Evolutionary conservation across 2,329 filamentous ascomycete genomes (phyloP).

Genomic region (Aspergillus eucalypticola): DNA sequence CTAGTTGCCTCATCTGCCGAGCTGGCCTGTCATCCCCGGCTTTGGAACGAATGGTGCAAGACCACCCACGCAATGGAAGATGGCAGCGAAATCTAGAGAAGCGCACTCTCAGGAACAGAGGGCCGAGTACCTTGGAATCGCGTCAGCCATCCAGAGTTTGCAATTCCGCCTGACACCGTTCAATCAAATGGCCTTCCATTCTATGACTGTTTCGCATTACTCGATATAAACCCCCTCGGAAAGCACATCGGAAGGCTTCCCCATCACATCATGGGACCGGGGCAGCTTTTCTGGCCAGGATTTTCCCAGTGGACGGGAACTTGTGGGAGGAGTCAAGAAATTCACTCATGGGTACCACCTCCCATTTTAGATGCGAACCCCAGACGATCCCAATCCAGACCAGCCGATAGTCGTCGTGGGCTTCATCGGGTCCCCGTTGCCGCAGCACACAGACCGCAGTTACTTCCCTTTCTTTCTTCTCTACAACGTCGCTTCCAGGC

Average conservation of each 20-base stretch:
- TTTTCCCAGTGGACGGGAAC: neutral
- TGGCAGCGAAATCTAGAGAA: neutral
- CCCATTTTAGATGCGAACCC: constrained; percentile 14
- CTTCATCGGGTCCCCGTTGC: constrained; percentile 9
- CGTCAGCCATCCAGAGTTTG: neutral
- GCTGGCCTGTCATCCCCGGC: constrained; percentile 3
- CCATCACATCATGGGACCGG: constrained; percentile 6
- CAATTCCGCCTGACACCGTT: constrained; percentile 4
- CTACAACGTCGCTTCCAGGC: neutral
- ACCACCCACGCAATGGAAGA: neutral
- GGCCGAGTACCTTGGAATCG: constrained; percentile 5
- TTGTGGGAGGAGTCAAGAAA: constrained; percentile 1
- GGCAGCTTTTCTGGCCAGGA: neutral
- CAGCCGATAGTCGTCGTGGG: constrained; percentile 6
- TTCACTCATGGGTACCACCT: neutral
- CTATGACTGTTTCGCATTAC: constrained; percentile 23
- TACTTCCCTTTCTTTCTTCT: neutral
- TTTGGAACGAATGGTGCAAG: neutral
- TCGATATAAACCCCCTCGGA: constrained; percentile 20
- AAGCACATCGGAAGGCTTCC: constrained; percentile 12
- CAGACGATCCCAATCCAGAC: constrained; percentile 23
- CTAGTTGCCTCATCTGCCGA: constrained; percentile 9
- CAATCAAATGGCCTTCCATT: neutral
- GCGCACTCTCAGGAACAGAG: neutral
- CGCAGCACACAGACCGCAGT: constrained; percentile 11